Base-by-base conservation (phyloP, 768 basidiomycete genomes). In the Albatrellus ellisii region DNA sequence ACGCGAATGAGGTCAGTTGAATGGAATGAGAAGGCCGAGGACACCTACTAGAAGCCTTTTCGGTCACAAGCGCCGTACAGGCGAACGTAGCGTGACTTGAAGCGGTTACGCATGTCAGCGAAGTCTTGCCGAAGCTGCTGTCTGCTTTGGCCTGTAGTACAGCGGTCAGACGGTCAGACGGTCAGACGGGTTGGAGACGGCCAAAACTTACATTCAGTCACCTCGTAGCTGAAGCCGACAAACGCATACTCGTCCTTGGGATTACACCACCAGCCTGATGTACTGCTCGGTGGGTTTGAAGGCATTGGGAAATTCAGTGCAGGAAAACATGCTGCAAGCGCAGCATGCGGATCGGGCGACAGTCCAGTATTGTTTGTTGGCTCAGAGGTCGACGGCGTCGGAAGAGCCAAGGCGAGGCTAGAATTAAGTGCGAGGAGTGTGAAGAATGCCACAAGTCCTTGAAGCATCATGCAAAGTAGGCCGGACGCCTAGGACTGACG, bases 201-300 rank as follows among this genome's bases (percentile, higher is more conserved):
- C 36, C 22, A 12, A 26, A 22, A 58, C 72, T 37, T 49, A 79
- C 80, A 83, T 9, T 61, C 65, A 31, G 75, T 71, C 18, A 85
- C 66, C 52, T 81, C 81, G 49, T 86, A 86, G 55, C 79, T 79
- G 58, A 86, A 79, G 0, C 81, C 83, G 38, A 85, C 59, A 54
- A 86, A 86, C 0, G 72, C 83, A 50, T 82, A 84, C 54, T 87
- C 83, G 0, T 70, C 73, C 41, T 61, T 58, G 27, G 60, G 54
- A 42, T 70, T 55, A 54, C 83, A 87, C 83, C 81, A 64, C 63
- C 63, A 64, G 18, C 36, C 35, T 1, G 46, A 44, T 36, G 43
- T 46, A 46, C 52, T 46, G 1, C 55, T 43, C 0, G 79, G 78
- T 7, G 70, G 53, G 1, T 52, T 36, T 1, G 56, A 52, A 3